Evolutionary conservation across 139 green algal genomes (phyloP), one percentile per base, ranked within the genome.

Genomic region (Deuterostichococcus epilithicus): DNA sequence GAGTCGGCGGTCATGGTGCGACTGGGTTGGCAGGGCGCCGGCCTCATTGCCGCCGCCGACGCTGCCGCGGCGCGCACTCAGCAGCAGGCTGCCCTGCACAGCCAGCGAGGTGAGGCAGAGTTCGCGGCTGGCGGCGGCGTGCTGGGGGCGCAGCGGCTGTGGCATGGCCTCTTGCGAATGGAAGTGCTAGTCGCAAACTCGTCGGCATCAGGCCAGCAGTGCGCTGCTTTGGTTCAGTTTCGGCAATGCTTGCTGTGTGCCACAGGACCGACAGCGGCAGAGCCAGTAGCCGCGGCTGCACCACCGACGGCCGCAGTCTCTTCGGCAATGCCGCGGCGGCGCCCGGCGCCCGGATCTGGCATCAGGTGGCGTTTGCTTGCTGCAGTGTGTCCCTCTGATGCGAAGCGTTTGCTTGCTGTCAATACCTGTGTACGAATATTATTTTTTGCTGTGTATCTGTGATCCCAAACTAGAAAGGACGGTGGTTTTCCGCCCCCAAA

Each of bases 21-120:
- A 35, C 81, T 97, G 68, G 89, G 86, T 0, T 98, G 93, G 93
- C 70, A 83, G 67, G 92, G 86, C 32, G 69, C 82, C 42, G 92
- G 92, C 25, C 86, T 97, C 5, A 96, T 97, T 32, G 52, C 67
- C 5, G 68, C 74, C 6, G 78, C 60, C 2, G 70, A 39, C 73
- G 34, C 28, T n/a, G 47, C n/a, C 71, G 66, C 1, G 38, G 76
- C 23, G 30, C 39, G 52, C 76, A 84, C 63, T 68, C 47, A n/a
- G 60, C 74, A 6, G 45, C 25, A 45, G 47, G 65, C 4, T 8
- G 2, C 28, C 26, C 26, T 22, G 33, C 22, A 26, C 42, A 59
- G 45, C 35, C 0, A 67, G 33, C 25, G 74, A n/a, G 47, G 68
- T 30, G 74, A 38, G n/a, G 74, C 65, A 15, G 75, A 66, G 28